Evolutionary conservation across 179 eudicot genomes (phyloP).

Genomic region (Camellia oleifera): DNA sequence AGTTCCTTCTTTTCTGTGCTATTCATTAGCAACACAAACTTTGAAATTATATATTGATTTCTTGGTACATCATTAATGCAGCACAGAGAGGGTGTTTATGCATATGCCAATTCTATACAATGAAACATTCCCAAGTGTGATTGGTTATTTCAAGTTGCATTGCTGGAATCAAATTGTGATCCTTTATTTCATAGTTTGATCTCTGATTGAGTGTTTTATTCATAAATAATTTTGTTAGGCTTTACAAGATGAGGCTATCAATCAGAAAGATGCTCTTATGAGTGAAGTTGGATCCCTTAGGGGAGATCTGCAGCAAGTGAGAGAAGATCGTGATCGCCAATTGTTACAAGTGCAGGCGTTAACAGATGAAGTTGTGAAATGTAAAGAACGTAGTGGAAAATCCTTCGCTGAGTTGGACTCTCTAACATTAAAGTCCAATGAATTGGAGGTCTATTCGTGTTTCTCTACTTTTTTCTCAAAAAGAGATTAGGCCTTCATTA

Average conservation of each 20-base stretch:
- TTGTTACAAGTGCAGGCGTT: constrained; percentile 50
- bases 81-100: not conserved
- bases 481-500: constrained; percentile 9
- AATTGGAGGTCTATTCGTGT: constrained; percentile 59
- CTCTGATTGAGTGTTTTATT: no score
- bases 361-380: constrained; percentile 56
- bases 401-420: constrained; percentile 59
- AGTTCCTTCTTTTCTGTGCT: constrained; percentile 10
- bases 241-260: constrained; percentile 67
- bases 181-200: not conserved
- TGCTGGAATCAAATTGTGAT: no score
- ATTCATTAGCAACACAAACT: not conserved
- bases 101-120: not conserved
- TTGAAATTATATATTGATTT: not conserved
- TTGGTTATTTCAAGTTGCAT: not conserved
- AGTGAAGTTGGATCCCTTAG: constrained; percentile 68
- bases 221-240: constrained; percentile 31
- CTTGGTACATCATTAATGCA: not conserved
- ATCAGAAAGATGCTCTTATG: constrained; percentile 66
- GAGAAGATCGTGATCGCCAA: constrained; percentile 84
- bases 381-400: constrained; percentile 60
- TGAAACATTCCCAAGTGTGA: no score
- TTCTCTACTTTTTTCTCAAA: not conserved
- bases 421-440: constrained; percentile 53
- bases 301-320: constrained; percentile 68